Evolutionary conservation across 768 basidiomycete genomes (phyloP).

Genomic region (Termitomyces titanicus): DNA sequence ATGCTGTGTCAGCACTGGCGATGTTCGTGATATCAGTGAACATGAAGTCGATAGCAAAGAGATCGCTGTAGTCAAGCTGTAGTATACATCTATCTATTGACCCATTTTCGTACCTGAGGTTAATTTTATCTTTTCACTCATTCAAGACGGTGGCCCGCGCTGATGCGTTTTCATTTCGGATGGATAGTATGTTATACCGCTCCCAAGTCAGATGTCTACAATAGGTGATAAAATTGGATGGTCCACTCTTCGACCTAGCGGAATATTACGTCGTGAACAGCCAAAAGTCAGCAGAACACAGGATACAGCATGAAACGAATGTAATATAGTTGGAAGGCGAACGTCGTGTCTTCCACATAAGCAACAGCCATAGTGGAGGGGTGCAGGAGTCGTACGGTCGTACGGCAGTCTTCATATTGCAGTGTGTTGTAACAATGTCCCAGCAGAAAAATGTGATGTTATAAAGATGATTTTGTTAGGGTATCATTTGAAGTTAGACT

Average conservation of each 20-base stretch:
- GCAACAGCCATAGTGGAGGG: background rate
- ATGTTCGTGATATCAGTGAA: slow-evolving; percentile 57
- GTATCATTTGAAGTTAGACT: slow-evolving; percentile 7
- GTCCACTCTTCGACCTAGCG: background rate
- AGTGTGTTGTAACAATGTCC: background rate
- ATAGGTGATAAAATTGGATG: slow-evolving; percentile 10
- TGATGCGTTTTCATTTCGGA: slow-evolving; percentile 3
- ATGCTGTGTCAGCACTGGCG: slow-evolving; percentile 55
- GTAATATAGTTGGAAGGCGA: slow-evolving; percentile 1
- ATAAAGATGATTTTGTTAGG: slow-evolving; percentile 1
- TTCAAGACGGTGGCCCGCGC: background rate
- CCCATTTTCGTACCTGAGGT: background rate
- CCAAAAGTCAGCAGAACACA: background rate
- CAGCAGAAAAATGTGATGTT: background rate
- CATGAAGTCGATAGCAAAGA: slow-evolving; percentile 51
- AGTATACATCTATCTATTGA: slow-evolving; percentile 12
- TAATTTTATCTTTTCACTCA: background rate
- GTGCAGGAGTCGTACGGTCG: background rate
- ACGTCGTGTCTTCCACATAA: slow-evolving; percentile 7
- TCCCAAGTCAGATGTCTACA: slow-evolving; percentile 13
- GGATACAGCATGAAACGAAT: background rate
- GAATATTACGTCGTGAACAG: background rate
- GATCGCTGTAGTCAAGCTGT: slow-evolving; percentile 29
- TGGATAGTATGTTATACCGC: slow-evolving; percentile 6
- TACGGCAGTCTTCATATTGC: background rate